A percentile compares a stretch with the other conserved stretches of the same genome.
phyloP scores from a whole-genome alignment of 2,329 filamentous ascomycete species.

The Paramyrothecium sp. region DNA sequence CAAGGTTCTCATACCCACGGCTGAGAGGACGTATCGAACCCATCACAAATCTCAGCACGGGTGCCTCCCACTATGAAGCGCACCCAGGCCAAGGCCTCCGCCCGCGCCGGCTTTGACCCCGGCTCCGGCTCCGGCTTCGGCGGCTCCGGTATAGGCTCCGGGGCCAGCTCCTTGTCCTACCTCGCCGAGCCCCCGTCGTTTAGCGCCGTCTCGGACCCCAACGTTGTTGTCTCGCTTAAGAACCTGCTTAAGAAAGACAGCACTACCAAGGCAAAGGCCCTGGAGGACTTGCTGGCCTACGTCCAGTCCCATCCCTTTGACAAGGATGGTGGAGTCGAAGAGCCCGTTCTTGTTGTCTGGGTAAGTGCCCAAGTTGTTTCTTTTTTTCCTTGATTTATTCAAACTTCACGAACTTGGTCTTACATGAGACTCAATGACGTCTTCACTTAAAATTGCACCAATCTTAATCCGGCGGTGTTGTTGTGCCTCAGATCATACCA shows the following conservation, averaged over 20 bases:
- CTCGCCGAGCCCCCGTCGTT: conserved; percentile 83
- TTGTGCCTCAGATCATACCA: background rate
- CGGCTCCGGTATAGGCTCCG: conserved; percentile 30
- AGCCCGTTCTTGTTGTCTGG: conserved; percentile 85
- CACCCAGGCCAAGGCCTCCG: conserved; percentile 21
- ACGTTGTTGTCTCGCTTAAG: conserved; percentile 87
- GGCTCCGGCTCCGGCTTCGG: conserved; percentile 19
- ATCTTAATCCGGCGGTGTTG: conserved; percentile 1
- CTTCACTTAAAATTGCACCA: background rate
- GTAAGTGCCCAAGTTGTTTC: conserved; percentile 41
- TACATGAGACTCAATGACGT: background rate
- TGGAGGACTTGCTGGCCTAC: conserved; percentile 77
- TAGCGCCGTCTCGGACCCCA: conserved; percentile 71
- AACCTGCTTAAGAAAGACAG: conserved; percentile 90
- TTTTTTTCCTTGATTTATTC: background rate
- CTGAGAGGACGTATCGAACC: background rate
- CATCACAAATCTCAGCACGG: background rate
- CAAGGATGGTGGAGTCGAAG: conserved; percentile 65
- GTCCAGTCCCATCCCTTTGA: conserved; percentile 54
- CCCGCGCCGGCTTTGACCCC: conserved; percentile 17
- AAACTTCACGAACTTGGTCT: background rate
- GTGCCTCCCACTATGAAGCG: conserved; percentile 21
- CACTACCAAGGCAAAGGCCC: conserved; percentile 84
- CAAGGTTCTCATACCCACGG: background rate
- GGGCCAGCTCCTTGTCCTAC: conserved; percentile 69